These are phyloP conservation scores for Mortierella sp. DNA, from an alignment of 371 early-diverging fungal genomes.

Conservation along the genomic window DNA sequence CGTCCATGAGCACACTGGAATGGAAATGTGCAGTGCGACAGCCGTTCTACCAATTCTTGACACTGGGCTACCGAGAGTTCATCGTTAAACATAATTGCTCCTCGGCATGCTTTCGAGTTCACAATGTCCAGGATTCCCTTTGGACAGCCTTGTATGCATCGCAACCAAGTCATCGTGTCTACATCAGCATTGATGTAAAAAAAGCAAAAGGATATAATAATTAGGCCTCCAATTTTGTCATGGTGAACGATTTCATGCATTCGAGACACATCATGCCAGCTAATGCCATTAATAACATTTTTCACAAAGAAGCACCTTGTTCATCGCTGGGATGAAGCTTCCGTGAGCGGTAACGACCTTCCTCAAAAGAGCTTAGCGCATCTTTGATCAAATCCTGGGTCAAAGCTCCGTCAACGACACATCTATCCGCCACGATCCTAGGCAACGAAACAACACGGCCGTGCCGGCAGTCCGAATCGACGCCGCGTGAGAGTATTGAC, in stretches of 20 bases:
- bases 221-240: background rate
- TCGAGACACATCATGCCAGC: background rate
- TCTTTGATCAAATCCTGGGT: conserved; percentile 64
- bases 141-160: conserved; percentile 67
- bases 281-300: background rate
- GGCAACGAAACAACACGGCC: conserved; percentile 66
- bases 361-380: conserved; percentile 34
- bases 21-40: conserved; percentile 72
- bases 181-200: background rate
- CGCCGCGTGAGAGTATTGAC: background rate
- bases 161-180: conserved; percentile 40
- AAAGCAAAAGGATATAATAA: too few species aligned
- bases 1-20: conserved; percentile 80
- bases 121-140: conserved; percentile 75
- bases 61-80: conserved; percentile 66
- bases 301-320: background rate
- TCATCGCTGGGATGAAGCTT: background rate
- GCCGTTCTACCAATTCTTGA: conserved; percentile 62
- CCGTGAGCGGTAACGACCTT: conserved; percentile 7
- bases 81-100: conserved; percentile 88
- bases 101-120: conserved; percentile 84
- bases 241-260: too few species aligned
- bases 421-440: conserved; percentile 72
- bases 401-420: conserved; percentile 67
- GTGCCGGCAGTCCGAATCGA: conserved; percentile 32